Evolutionary conservation across 2,329 filamentous ascomycete species (phyloP), one percentile per base, ranked within the genome.

Genomic region (Cryphonectria carpinicola): DNA sequence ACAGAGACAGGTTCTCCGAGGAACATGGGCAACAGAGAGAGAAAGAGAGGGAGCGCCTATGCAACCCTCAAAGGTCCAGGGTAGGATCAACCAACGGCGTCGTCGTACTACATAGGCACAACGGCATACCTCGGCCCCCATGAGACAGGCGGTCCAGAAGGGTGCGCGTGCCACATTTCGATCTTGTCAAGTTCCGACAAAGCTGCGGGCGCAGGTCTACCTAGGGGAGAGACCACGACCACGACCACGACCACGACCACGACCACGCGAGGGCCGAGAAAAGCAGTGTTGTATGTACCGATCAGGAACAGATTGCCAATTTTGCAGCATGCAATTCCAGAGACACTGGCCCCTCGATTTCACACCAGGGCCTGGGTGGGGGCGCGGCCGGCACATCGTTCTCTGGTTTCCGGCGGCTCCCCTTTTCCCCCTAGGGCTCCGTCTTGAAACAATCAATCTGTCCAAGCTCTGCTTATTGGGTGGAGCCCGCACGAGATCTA

Each of bases 361-460:
- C 25, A 49, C 14, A 14, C 63, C 35, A n/a, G 22, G 17, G 17
- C 37, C 61, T 43, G 11, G 37, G 37, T 66, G 65, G 69, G 66
- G 43, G 28, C 37, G 37, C 49, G 35, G 60, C 58, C 69, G 43
- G 67, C 65, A 68, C 54, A 22, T 63, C 61, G 46, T n/a, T 58
- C 37, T 63, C 43, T 65, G 66, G 46, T 66, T 69, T 62, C 66
- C 66, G 65, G 56, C 61, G 66, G 69, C 65, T 65, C 65, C 69
- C 62, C 63, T 64, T 71, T 69, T 69, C n/a, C 28, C 28, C 63
- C 4, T n/a, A 4, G 25, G n/a, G 22, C 32, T 41, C 25, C 63
- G 54, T 58, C 68, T 65, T 70, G 68, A 70, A 72, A 70, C 65
- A 68, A 68, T 67, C 58, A 70, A 70, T 35, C 11, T 19, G 35